A percentile compares a stretch with the other conserved stretches of the same genome.
Evolutionary conservation across 768 basidiomycete species (phyloP).

Genomic region (Suillus americanus): DNA sequence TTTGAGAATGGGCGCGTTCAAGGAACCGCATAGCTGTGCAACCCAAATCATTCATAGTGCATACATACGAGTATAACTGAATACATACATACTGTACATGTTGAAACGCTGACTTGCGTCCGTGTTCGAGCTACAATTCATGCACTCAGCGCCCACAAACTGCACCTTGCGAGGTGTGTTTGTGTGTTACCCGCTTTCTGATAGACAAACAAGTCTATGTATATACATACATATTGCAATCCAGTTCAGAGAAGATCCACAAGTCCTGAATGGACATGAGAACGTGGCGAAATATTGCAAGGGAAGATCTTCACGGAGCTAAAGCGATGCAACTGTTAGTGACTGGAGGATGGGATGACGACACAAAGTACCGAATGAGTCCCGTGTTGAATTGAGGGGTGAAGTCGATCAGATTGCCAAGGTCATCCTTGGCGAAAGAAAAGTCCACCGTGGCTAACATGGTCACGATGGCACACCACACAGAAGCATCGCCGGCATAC

Average conservation of each 20-base stretch:
- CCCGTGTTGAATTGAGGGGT: conserved; percentile 3
- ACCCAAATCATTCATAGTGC: too few relatives aligned
- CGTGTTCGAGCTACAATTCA: too few relatives aligned
- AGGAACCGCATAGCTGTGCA: too few relatives aligned
- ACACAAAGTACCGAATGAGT: background rate
- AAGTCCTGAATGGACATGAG: background rate
- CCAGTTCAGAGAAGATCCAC: background rate
- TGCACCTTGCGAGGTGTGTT: background rate
- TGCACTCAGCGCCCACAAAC: too few relatives aligned
- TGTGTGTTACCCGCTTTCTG: background rate
- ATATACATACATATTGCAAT: background rate
- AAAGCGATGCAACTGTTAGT: background rate
- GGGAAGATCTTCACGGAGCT: conserved; percentile 1
- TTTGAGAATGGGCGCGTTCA: too few relatives aligned
- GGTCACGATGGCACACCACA: conserved; percentile 25
- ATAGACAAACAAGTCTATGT: background rate
- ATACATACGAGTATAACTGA: too few relatives aligned
- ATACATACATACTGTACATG: too few relatives aligned
- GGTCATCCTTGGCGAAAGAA: conserved; percentile 16
- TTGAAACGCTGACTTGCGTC: too few relatives aligned
- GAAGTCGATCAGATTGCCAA: conserved; percentile 21
- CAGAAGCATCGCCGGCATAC: conserved; percentile 21
- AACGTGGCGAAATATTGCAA: conserved; percentile 1
- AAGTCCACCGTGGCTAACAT: conserved; percentile 24
- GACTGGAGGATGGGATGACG: background rate